Conservation (phyloP, 306 rosid species). For the Fragaria ananassa region DNA sequence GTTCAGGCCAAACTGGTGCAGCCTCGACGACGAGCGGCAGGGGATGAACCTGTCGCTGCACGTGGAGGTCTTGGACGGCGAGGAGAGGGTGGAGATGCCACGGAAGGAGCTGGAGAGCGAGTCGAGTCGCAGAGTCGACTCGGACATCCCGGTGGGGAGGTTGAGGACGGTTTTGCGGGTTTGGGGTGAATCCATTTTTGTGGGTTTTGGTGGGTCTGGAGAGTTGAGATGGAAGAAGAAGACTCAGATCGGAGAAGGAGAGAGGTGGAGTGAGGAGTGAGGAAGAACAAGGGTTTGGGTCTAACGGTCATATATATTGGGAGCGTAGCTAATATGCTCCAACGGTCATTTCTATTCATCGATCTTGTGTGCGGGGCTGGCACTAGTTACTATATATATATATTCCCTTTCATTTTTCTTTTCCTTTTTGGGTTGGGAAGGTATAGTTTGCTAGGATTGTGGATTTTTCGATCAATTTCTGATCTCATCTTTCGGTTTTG, state of each 20-base stretch:
- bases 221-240: background rate
- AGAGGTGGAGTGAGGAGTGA: no score
- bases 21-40: slow-evolving; percentile 88
- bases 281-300: background rate
- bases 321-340: slow-evolving; percentile 9
- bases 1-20: slow-evolving; percentile 76
- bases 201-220: slow-evolving; percentile 3
- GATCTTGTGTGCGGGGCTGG: slow-evolving; percentile 19
- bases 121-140: slow-evolving; percentile 62
- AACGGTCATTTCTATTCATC: slow-evolving; percentile 37
- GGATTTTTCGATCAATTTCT: no score
- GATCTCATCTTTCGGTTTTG: background rate
- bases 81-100: slow-evolving; percentile 37
- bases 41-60: slow-evolving; percentile 98
- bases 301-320: slow-evolving; percentile 45
- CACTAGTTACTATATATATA: background rate
- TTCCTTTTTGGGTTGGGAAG: background rate
- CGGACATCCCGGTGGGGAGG: slow-evolving; percentile 91
- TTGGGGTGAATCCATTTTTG: slow-evolving; percentile 68
- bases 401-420: background rate
- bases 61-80: slow-evolving; percentile 49
- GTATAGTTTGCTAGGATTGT: background rate
- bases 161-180: slow-evolving; percentile 53
- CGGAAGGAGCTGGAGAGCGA: slow-evolving; percentile 51
- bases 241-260: background rate